phyloP scores from a whole-genome alignment of 2,329 filamentous ascomycete species.

The Pseudopyrenochaeta lycopersici region DNA sequence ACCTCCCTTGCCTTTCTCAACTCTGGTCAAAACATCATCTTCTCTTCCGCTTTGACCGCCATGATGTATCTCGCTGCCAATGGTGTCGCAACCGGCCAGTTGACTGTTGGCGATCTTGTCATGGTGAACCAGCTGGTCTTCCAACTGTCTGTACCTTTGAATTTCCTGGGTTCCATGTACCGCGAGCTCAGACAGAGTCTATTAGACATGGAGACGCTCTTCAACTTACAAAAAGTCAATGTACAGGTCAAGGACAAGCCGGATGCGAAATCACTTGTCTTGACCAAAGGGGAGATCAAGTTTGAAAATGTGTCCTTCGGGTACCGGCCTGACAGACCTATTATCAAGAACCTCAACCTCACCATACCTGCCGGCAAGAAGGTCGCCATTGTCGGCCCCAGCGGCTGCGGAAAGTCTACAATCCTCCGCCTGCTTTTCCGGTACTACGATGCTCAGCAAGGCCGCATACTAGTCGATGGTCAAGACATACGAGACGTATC shows the following conservation, averaged over 20 bases:
- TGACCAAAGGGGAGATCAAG: conserved; percentile 85
- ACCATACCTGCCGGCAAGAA: conserved; percentile 97
- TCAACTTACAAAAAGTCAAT: conserved; percentile 97
- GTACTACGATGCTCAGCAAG: conserved; percentile 87
- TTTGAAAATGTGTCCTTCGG: conserved; percentile 97
- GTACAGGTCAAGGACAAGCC: conserved; percentile 82
- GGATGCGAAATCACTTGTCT: conserved; percentile 74
- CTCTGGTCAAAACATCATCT: conserved; percentile 95
- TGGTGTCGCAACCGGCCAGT: conserved; percentile 79
- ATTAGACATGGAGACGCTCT: conserved; percentile 97
- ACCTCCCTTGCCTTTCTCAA: conserved; percentile 94
- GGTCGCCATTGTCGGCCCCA: conserved; percentile 92
- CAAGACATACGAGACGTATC: conserved; percentile 88
- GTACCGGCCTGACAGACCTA: conserved; percentile 86
- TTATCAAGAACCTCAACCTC: conserved; percentile 82
- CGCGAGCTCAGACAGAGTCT: conserved; percentile 93
- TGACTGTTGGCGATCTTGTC: conserved; percentile 95
- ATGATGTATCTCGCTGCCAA: conserved; percentile 99
- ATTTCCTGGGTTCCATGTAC: conserved; percentile 98
- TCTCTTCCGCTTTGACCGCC: conserved; percentile 87
- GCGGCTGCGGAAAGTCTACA: conserved; percentile 95
- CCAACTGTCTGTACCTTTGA: conserved; percentile 94
- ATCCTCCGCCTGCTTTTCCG: conserved; percentile 90
- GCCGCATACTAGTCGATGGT: conserved; percentile 88
- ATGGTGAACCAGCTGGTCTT: conserved; percentile 99